Base-by-base conservation (phyloP, 2,329 filamentous ascomycete species). In the Iodosphaeria phyllophila region DNA sequence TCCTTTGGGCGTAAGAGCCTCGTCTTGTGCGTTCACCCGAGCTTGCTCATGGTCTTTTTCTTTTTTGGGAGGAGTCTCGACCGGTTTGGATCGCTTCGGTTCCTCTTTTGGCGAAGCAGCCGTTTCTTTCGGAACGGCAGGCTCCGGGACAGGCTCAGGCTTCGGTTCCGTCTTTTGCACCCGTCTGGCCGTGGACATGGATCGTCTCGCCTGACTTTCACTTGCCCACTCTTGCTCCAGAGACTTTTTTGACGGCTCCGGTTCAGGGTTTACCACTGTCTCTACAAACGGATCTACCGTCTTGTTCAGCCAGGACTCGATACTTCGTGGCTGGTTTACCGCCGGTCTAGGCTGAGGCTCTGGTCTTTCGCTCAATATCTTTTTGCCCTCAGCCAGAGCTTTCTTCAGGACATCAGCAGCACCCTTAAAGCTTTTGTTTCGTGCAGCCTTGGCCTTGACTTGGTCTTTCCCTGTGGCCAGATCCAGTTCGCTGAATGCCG, bases 401-500 rank as follows among this genome's bases (percentile, higher is more conserved):
- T 68, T 72, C 37, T 70, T 73, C 31, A 74, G 48, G 6, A 71
- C 66, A 20, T 65, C 64, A n/a, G 66, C 64, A 33, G 72, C 56
- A 23, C 53, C 56, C 35, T 64, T 67, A 44, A 73, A 62, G 38
- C 65, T 73, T 3, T 58, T 46, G 24, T 56, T 64, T 20, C 64
- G 52, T 22, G 64, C 60, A 6, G 56, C 46, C 36, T 64, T 63
- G 16, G 49, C 45, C 46, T 40, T 54, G 50, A 18, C 42, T 37
- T 29, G 40, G 43, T 28, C 51, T 56, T 15, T 48, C 46, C n/a
- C 54, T 48, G 26, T 60, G 1, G 60, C 38, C 2, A 74, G 43
- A 26, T 73, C 67, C 5, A 74, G 50, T 36, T 67, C 66, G 34
- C 65, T 74, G 35, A 74, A 74, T n/a, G 69, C 69, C 11, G 69